These are phyloP conservation scores for Fusarium sp. DNA, from an alignment of 2,329 filamentous ascomycete genomes.

Conservation along the genomic window DNA sequence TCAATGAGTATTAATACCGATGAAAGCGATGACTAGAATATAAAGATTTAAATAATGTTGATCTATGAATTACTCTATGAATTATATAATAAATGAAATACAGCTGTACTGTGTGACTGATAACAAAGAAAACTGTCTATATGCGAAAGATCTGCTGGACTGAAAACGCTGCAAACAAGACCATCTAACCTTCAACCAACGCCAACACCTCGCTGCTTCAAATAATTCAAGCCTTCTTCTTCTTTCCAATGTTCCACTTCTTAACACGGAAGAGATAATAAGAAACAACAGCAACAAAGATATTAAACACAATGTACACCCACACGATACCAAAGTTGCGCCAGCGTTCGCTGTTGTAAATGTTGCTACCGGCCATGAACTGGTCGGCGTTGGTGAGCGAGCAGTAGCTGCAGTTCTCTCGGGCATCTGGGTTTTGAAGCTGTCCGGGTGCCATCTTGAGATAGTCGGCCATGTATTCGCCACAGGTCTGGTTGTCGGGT, in stretches of 20 bases:
- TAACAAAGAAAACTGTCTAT: not conserved
- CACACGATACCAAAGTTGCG: conserved; percentile 30
- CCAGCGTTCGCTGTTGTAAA: conserved; percentile 31
- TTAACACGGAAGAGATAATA: conserved; percentile 35
- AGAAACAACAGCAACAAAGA: conserved; percentile 18
- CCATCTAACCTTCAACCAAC: not conserved
- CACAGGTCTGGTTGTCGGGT: conserved; percentile 56
- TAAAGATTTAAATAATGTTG: not conserved
- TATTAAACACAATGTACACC: conserved; percentile 31
- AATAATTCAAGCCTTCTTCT: conserved; percentile 18
- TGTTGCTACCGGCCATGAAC: conserved; percentile 26
- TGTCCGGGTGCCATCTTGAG: conserved; percentile 45
- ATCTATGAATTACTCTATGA: not conserved
- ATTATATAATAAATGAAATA: not conserved
- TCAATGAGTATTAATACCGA: not conserved
- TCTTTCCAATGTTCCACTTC: conserved; percentile 34
- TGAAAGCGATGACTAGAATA: not conserved
- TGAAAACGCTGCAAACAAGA: not conserved
- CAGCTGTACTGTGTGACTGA: not conserved
- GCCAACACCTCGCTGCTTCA: not conserved
- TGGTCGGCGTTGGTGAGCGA: conserved; percentile 22
- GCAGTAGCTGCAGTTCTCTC: conserved; percentile 18
- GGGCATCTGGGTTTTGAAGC: conserved; percentile 27
- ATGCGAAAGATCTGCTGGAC: not conserved
- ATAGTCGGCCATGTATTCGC: conserved; percentile 67